Percentiles rank a stretch among this genome's conserved stretches.
Evolutionary conservation across 768 basidiomycete genomes (phyloP).

Genomic region (Auricularia auricula-judae): DNA sequence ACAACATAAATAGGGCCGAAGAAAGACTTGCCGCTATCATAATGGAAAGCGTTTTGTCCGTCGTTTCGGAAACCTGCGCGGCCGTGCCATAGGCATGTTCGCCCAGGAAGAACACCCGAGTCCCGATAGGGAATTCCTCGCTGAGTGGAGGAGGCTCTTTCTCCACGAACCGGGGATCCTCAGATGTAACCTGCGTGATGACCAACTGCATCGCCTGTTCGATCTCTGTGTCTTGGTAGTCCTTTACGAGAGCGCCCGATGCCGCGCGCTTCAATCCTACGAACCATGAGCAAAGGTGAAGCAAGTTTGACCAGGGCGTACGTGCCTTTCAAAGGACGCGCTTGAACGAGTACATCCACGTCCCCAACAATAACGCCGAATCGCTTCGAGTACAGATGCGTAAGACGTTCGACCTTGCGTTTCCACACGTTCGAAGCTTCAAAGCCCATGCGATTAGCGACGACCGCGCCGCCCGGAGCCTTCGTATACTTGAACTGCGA

Average conservation of each 20-base stretch:
- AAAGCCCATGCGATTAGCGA: constrained; percentile 63
- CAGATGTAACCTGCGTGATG: constrained; percentile 66
- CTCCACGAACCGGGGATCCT: constrained; percentile 84
- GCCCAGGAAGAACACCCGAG: constrained; percentile 92
- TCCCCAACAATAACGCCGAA: constrained; percentile 76
- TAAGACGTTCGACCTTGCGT: constrained; percentile 69
- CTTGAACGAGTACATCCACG: constrained; percentile 74
- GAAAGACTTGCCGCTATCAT: constrained; percentile 60
- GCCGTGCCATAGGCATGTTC: constrained; percentile 93
- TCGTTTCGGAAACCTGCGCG: constrained; percentile 73
- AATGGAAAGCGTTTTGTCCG: constrained; percentile 62
- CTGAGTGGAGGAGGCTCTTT: constrained; percentile 68
- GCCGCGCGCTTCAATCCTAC: constrained; percentile 84
- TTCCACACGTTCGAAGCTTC: constrained; percentile 69
- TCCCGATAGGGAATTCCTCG: constrained; percentile 84
- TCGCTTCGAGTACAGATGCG: constrained; percentile 78
- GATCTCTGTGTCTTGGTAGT: constrained; percentile 75
- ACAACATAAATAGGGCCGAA: no score
- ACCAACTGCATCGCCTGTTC: constrained; percentile 85
- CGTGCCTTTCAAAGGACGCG: constrained; percentile 83
- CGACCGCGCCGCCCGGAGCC: constrained; percentile 34
- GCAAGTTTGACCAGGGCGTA: neutral
- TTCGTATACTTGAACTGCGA: constrained; percentile 79
- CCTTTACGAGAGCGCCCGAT: constrained; percentile 85
- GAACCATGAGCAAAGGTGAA: neutral